Base-by-base conservation (phyloP, 2,329 filamentous ascomycete species). In the Cephalotrichum gorgonifer region DNA sequence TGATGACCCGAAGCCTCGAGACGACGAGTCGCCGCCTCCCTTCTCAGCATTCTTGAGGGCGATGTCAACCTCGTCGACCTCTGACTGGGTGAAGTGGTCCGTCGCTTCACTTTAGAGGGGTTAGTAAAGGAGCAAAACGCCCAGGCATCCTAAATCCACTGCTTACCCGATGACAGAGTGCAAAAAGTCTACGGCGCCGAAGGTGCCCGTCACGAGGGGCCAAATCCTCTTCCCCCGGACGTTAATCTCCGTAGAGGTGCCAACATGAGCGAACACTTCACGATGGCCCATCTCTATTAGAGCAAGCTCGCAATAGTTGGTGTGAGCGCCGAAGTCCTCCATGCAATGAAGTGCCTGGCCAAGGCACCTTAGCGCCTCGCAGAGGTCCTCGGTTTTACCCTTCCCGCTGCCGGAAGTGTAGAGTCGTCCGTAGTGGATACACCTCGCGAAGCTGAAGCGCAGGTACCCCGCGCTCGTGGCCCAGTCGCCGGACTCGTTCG, bases 401-500 rank as follows among this genome's bases (percentile, higher is more conserved):
- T 72, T 75, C 12, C 69, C 75, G 6, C 38, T 28, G 28, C 85
- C 84, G 56, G 74, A 79, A 25, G 81, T 86, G 61, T 90, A 91
- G 26, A 86, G 66, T 31, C 87, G 76, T 14, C 86, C 87, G 57
- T 78, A 89, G 65, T 91, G 86, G 53, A 91, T 86, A 61, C 83
- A 79, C 52, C 86, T 78, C 14, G 75, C 74, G 53, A 93, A 73
- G 57, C 85, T 89, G 66, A 80, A 87, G 56, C 83, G 81, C 52
- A 95, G 75, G 59, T 91, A 96, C 35, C 86, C 90, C 7, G 86
- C 73, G 54, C 89, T 95, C 20, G 93, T 98, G 1, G 90, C 88
- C 86, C 90, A 96, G 38, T 79, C 77, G 4, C 89, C 88, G 14
- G 69, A 72, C 63, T 97, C 91, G 59, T 96, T 97, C 52, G 91